Evolutionary conservation across 441 rosid genomes (phyloP).

Genomic region (Gossypium aridum): DNA sequence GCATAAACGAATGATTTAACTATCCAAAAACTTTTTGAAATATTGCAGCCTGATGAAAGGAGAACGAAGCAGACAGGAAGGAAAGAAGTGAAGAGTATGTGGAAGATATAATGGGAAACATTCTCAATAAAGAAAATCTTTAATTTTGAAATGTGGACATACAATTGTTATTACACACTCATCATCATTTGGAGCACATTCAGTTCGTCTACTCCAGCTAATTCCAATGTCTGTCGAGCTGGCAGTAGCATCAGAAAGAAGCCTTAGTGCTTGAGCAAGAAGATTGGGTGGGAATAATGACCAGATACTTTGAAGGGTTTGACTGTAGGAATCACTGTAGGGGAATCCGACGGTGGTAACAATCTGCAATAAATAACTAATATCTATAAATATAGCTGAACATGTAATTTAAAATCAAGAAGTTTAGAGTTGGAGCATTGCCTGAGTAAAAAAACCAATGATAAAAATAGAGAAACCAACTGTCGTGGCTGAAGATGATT

Average conservation of each 20-base stretch:
- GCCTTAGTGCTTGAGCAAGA: conserved; percentile 43
- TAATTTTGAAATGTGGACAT: conserved; percentile 21
- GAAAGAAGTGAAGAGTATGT: background rate
- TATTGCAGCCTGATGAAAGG: background rate
- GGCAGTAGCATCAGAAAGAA: conserved; percentile 49
- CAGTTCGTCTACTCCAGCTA: conserved; percentile 62
- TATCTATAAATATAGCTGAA: conserved; percentile 18
- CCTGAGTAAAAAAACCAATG: conserved; percentile 81
- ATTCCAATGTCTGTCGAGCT: conserved; percentile 58
- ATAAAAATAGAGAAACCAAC: conserved; percentile 79
- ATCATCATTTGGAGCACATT: conserved; percentile 34
- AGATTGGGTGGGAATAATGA: conserved; percentile 89
- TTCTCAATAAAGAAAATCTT: background rate
- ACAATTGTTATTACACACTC: conserved; percentile 71
- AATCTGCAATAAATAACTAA: conserved; percentile 37
- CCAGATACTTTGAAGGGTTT: conserved; percentile 45
- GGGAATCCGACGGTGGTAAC: conserved; percentile 54
- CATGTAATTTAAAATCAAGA: conserved; percentile 10
- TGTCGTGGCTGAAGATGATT: conserved; percentile 75
- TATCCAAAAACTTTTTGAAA: background rate
- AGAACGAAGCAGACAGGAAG: background rate
- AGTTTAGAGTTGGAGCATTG: conserved; percentile 22
- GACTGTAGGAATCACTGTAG: conserved; percentile 22
- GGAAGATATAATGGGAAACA: background rate
- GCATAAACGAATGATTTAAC: conserved; percentile 6